These are phyloP conservation scores for Pelargonium myrrhifolium DNA, from an alignment of 441 rosid genomes.

Conservation along the genomic window DNA sequence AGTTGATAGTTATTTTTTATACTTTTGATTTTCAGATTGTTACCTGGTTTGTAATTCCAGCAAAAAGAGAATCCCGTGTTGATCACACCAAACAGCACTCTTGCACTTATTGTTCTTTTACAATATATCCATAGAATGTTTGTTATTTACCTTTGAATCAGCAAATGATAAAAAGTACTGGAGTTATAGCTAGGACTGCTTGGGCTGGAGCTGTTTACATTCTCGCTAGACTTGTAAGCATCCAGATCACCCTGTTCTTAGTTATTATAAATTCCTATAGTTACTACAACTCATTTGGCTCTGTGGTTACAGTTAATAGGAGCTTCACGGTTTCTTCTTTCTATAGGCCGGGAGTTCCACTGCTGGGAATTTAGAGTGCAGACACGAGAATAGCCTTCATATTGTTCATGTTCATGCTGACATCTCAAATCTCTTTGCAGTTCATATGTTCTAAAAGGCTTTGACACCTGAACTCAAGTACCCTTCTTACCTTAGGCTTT, in stretches of 20 bases:
- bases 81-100: constrained; percentile 66
- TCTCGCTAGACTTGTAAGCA: constrained; percentile 86
- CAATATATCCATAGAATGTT: constrained; percentile 79
- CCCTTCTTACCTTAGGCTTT: background rate
- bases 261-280: background rate
- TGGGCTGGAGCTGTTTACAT: constrained; percentile 98
- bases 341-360: constrained; percentile 60
- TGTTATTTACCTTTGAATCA: constrained; percentile 81
- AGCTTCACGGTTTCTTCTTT: constrained; percentile 75
- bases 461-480: background rate
- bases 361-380: constrained; percentile 65
- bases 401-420: constrained; percentile 16
- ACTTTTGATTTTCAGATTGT: constrained; percentile 40
- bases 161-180: constrained; percentile 72
- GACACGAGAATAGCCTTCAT: constrained; percentile 35
- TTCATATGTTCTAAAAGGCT: constrained; percentile 42
- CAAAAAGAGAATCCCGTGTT: constrained; percentile 42
- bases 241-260: background rate
- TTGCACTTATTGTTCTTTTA: constrained; percentile 69
- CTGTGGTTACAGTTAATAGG: constrained; percentile 51
- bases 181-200: constrained; percentile 80
- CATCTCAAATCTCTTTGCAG: constrained; percentile 26
- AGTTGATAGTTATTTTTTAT: background rate
- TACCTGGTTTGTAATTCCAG: constrained; percentile 73
- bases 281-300: background rate